Percentiles rank a stretch among this genome's conserved stretches.
These are phyloP conservation scores for Colletotrichum sp. DNA, from an alignment of 2,329 filamentous ascomycete genomes.

Conservation along the genomic window DNA sequence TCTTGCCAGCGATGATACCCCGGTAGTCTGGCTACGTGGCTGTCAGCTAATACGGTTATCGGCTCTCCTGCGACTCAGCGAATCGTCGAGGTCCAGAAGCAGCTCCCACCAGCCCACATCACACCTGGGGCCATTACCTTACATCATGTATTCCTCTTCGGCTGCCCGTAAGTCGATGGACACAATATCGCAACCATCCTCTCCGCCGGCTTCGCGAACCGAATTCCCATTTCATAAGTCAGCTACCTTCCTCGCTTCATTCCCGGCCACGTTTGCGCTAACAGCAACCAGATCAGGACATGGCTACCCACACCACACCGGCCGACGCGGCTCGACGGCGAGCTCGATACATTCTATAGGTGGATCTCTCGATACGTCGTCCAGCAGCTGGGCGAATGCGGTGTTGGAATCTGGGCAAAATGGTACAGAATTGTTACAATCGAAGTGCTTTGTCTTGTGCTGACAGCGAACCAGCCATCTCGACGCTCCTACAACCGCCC, in stretches of 20 bases:
- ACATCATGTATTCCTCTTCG: slow-evolving; percentile 64
- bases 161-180: slow-evolving; percentile 70
- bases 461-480: slow-evolving; percentile 69
- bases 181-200: slow-evolving; percentile 59
- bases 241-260: slow-evolving; percentile 12
- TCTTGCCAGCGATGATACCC: slow-evolving; percentile 52
- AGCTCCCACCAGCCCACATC: neutral
- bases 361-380: slow-evolving; percentile 77
- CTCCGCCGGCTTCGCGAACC: slow-evolving; percentile 53
- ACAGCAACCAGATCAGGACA: slow-evolving; percentile 44
- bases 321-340: slow-evolving; percentile 80
- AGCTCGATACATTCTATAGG: slow-evolving; percentile 90
- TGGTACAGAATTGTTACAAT: slow-evolving; percentile 52
- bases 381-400: slow-evolving; percentile 59
- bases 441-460: neutral
- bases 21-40: slow-evolving; percentile 44
- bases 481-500: slow-evolving; percentile 87
- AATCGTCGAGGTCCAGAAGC: slow-evolving; percentile 3
- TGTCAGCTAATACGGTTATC: slow-evolving; percentile 40
- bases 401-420: slow-evolving; percentile 81
- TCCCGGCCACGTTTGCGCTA: neutral
- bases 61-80: slow-evolving; percentile 28
- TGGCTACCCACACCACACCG: slow-evolving; percentile 48
- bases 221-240: slow-evolving; percentile 68
- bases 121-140: slow-evolving; percentile 8